Evolutionary conservation across 2,329 filamentous ascomycete genomes (phyloP), one percentile per base, ranked within the genome.

Genomic region (Diaporthe helianthi): DNA sequence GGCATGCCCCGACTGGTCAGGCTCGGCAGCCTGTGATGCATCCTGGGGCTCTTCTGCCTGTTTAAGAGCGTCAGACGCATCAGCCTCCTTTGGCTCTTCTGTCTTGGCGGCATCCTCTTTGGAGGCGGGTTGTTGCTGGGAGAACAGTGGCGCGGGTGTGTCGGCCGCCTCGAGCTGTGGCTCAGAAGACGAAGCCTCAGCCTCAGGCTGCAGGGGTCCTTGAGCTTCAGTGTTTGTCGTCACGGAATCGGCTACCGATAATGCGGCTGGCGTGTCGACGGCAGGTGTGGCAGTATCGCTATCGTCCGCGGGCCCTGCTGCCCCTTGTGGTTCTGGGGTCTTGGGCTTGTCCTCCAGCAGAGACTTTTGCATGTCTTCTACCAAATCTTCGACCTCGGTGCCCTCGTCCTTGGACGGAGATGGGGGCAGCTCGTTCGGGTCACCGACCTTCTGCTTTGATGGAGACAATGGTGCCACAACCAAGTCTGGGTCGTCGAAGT

Each of bases 71-170:
- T 31, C 52, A 7, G 68, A 36, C 3, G 69, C 66, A 9, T 67
- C 12, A 4, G 44, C 24, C 13, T 61, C 38, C 15, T 38, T 41
- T 22, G 66, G 54, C 19, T 60, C 54, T n/a, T 71, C 65, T 3
- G 67, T 17, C 26, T 71, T 26, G n/a, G 61, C 31, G n/a, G 68
- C 29, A 13, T 54, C 33, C 9, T 54, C 51, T 31, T 71, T 67
- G 13, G 54, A 29, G 38, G 54, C 46, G 15, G 44, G 19, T 36
- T 64, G 52, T 2, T 52, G 13, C n/a, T 65, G 67, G 3, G 75
- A 75, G 54, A 91, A 91, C 6, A 92, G 80, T 24, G 90, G 89
- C 1, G 89, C 86, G 5, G 90, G 89, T 58, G 86, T 88, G 73
- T 91, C 71, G n/a, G 41, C 66, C 46, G 44, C 89, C 71, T 90